Percentiles rank a stretch among this genome's conserved stretches.
Conservation (phyloP, 2,329 filamentous ascomycete genomes). For the Akanthomyces muscarius region DNA sequence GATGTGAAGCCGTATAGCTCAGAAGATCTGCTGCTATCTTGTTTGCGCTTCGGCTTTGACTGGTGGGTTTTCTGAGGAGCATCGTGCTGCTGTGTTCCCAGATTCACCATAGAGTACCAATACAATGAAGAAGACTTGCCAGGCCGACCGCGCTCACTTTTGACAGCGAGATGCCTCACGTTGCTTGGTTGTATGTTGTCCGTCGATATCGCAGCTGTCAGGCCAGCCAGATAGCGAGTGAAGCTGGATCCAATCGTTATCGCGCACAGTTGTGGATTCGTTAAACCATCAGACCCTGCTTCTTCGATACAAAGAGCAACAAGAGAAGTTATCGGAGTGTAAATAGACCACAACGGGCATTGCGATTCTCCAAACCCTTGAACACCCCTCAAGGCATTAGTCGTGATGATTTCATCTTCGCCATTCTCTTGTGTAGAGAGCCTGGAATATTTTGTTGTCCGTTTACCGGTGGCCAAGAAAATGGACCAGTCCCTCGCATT, state of each 20-base stretch:
- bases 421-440: neutral
- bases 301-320: conserved; percentile 29
- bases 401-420: conserved; percentile 1
- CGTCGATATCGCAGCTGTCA: conserved; percentile 33
- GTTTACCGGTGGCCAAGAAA: conserved; percentile 48
- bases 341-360: conserved; percentile 31
- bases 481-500: conserved; percentile 53
- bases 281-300: conserved; percentile 29
- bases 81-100: conserved; percentile 22
- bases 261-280: conserved; percentile 36
- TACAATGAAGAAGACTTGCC: conserved; percentile 35
- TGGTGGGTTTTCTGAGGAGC: conserved; percentile 9
- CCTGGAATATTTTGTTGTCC: conserved; percentile 16
- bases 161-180: conserved; percentile 32
- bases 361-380: conserved; percentile 15
- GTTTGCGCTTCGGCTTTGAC: neutral
- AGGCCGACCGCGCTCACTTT: conserved; percentile 33
- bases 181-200: conserved; percentile 31
- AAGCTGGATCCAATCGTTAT: conserved; percentile 35
- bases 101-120: conserved; percentile 35
- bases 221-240: conserved; percentile 34
- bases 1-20: neutral
- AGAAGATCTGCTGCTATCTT: neutral
- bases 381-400: conserved; percentile 22
- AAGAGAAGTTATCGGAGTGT: conserved; percentile 32